Evolutionary conservation across 768 basidiomycete genomes (phyloP), one percentile per base, ranked within the genome.

Genomic region (Trichaptum fuscoviolaceum): DNA sequence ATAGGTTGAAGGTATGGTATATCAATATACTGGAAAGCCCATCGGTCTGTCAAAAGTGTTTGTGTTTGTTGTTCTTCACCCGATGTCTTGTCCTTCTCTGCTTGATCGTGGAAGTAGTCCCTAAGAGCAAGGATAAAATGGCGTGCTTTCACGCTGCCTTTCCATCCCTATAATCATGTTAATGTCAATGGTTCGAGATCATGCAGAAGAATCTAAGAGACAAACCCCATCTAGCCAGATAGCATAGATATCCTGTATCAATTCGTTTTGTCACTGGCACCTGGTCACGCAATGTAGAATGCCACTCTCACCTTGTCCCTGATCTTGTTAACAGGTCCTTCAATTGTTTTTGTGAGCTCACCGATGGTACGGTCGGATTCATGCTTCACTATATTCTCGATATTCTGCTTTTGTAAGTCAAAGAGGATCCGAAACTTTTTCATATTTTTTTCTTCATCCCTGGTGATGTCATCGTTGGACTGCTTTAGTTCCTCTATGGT

Each of bases 71-170:
- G 17, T 18, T 57, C 35, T 42, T 18, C 8, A 57, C 62, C 58
- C n/a, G n/a, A n/a, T 26, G 25, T 20, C 15, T 62, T 66, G 30
- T 67, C 62, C 34, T 18, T 59, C 17, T 64, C 65, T 7, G 69
- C 67, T 34, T 67, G 68, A 58, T 77, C 73, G 6, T 67, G 35
- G 68, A 72, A 76, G 69, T 77, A 71, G 65, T 79, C 77, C 6
- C 73, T 68, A 2, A 79, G 68, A 7, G 74, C 73, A 42, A 75
- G 70, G 36, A 74, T 72, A 63, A 76, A 73, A 15, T 70, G 65
- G 1, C 74, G 71, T 9, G 75, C 70, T 65, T 74, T 75, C 0
- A 73, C 72, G 57, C 72, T 74, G 0, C 72, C 69, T 58, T 70
- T 67, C 75, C 75, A 77, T 15, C 69, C 71, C 75, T 76, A 63